These are phyloP conservation scores for Phytophthora multivora DNA, from an alignment of 352 stramenopile species.

Conservation along the genomic window DNA sequence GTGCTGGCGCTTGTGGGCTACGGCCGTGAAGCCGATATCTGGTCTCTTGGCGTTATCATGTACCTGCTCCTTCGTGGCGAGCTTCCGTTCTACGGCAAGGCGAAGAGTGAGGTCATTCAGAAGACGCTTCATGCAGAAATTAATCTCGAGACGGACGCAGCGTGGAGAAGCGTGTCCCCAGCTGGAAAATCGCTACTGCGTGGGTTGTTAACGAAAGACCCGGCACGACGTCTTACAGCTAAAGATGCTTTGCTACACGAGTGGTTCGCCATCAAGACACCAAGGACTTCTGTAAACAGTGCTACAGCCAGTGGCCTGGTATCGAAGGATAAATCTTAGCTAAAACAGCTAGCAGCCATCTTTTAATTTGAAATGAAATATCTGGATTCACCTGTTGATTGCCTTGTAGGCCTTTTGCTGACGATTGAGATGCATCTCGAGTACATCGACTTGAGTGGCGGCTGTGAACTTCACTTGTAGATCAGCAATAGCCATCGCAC, in stretches of 20 bases:
- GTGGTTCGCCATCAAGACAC: slow-evolving; percentile 67
- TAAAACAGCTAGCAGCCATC: not conserved
- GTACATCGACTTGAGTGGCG: slow-evolving; percentile 4
- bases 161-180: slow-evolving; percentile 62
- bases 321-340: slow-evolving; percentile 20
- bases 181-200: slow-evolving; percentile 72
- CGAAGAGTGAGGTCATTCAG: slow-evolving; percentile 93
- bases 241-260: slow-evolving; percentile 78
- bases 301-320: not conserved
- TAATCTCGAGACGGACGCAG: slow-evolving; percentile 71
- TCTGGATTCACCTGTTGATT: not conserved
- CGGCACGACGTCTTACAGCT: slow-evolving; percentile 76
- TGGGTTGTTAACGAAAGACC: slow-evolving; percentile 86
- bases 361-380: not conserved
- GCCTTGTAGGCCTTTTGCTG: slow-evolving; percentile 20
- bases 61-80: slow-evolving; percentile 89
- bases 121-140: slow-evolving; percentile 89
- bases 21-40: slow-evolving; percentile 91
- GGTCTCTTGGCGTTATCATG: slow-evolving; percentile 93
- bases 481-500: slow-evolving; percentile 24
- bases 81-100: slow-evolving; percentile 92
- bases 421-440: slow-evolving; percentile 36
- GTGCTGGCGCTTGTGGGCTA: slow-evolving; percentile 90
- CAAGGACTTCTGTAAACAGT: slow-evolving; percentile 32
- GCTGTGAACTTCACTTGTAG: slow-evolving; percentile 22